phyloP scores from a whole-genome alignment of 495 filamentous ascomycete species.

The Penicillium lagena region DNA sequence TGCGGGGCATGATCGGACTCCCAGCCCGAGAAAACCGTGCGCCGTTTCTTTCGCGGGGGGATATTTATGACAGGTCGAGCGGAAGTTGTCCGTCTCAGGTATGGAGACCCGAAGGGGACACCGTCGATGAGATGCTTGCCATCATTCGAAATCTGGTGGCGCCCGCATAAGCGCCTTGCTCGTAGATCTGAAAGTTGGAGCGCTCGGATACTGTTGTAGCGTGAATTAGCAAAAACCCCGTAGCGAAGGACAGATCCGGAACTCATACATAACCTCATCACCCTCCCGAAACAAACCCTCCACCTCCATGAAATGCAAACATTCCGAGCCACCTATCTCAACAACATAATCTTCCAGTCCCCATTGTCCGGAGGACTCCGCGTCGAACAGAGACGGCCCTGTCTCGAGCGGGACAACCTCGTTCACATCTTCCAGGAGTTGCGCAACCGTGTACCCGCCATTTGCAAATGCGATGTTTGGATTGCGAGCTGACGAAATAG shows the following conservation, averaged over 20 bases:
- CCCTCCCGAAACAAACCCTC: conserved; percentile 67
- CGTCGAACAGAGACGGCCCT: conserved; percentile 30
- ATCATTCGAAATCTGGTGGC: conserved; percentile 73
- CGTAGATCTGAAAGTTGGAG: conserved; percentile 69
- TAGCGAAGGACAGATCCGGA: neutral
- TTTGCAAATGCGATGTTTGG: conserved; percentile 44
- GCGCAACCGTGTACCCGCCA: conserved; percentile 63
- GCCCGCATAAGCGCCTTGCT: conserved; percentile 66
- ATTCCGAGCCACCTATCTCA: conserved; percentile 78
- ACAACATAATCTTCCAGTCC: conserved; percentile 92
- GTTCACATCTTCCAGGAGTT: conserved; percentile 77
- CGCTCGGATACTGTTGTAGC: conserved; percentile 63
- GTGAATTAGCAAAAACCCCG: neutral
- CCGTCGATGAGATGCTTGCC: conserved; percentile 87
- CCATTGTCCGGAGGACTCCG: conserved; percentile 53
- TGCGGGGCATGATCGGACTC: conserved; percentile 9
- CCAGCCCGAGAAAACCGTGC: conserved; percentile 39
- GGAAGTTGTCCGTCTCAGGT: conserved; percentile 45
- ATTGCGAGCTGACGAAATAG: conserved; percentile 28
- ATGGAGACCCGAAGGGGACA: conserved; percentile 76
- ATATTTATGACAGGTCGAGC: conserved; percentile 64
- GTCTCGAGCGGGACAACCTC: conserved; percentile 80
- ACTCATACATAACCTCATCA: conserved; percentile 73
- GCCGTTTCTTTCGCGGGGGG: conserved; percentile 67
- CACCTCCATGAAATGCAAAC: conserved; percentile 78